These are phyloP conservation scores for Cercospora nicotianae DNA, from an alignment of 2,329 filamentous ascomycete species.

Conservation along the genomic window DNA sequence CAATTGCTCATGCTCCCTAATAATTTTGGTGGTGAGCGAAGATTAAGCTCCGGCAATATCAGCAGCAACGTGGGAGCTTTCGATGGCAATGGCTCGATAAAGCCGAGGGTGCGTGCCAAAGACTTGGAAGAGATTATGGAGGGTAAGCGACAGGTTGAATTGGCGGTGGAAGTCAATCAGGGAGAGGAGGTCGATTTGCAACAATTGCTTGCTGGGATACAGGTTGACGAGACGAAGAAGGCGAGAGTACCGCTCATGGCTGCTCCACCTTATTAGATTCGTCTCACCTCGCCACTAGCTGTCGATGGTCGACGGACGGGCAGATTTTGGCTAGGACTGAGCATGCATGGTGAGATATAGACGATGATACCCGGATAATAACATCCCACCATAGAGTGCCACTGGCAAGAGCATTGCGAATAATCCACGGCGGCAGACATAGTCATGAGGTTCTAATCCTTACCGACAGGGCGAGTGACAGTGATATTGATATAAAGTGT, in stretches of 20 bases:
- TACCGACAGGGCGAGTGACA: background rate
- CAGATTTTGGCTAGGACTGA: background rate
- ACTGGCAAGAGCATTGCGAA: background rate
- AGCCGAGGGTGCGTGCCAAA: constrained; percentile 21
- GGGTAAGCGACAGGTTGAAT: constrained; percentile 23
- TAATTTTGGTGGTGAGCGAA: constrained; percentile 23
- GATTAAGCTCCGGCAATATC: constrained; percentile 26
- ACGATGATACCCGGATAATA: background rate
- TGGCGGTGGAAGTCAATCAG: constrained; percentile 4
- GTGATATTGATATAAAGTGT: background rate
- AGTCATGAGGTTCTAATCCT: background rate
- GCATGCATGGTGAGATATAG: background rate
- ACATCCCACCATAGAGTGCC: background rate
- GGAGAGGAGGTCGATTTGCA: constrained; percentile 15
- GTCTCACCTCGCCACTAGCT: background rate
- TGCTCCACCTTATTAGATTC: constrained; percentile 20
- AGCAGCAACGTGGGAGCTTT: constrained; percentile 16
- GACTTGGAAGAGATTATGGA: constrained; percentile 29
- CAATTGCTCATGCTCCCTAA: constrained; percentile 28
- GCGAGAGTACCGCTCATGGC: constrained; percentile 16
- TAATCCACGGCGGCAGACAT: background rate
- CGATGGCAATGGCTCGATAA: constrained; percentile 7
- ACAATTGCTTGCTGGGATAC: constrained; percentile 16
- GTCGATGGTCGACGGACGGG: background rate
- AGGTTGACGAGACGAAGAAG: constrained; percentile 15